A percentile compares a stretch with the other conserved stretches of the same genome.
phyloP scores from a whole-genome alignment of 2,329 filamentous ascomycete genomes.

The Ascochyta viciae-villosae region DNA sequence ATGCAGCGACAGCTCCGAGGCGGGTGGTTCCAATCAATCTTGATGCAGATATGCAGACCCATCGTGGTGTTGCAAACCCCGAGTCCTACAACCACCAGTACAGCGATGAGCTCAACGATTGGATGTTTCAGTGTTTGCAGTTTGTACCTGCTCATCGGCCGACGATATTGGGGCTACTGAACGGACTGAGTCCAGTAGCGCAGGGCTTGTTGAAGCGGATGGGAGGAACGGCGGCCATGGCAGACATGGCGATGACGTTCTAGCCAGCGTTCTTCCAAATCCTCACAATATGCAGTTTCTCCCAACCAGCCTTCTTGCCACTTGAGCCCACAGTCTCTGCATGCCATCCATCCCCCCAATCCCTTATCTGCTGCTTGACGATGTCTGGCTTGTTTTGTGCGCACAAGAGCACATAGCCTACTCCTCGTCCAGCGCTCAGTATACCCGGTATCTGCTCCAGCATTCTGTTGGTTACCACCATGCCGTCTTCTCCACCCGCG shows the following conservation, averaged over 20 bases:
- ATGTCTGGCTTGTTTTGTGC: conserved; percentile 84
- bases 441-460: conserved; percentile 71
- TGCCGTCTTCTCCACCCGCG: conserved; percentile 86
- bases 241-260: conserved; percentile 30
- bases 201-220: conserved; percentile 23
- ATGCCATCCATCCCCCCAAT: conserved; percentile 70
- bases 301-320: conserved; percentile 90
- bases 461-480: conserved; percentile 88
- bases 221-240: conserved; percentile 24
- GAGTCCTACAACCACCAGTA: conserved; percentile 24
- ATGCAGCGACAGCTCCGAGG: conserved; percentile 27
- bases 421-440: conserved; percentile 69
- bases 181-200: conserved; percentile 22
- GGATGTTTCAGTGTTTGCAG: conserved; percentile 33
- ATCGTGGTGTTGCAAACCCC: neutral
- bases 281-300: conserved; percentile 87
- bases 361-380: conserved; percentile 69
- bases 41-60: conserved; percentile 20
- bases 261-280: conserved; percentile 68
- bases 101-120: conserved; percentile 34
- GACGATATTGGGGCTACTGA: conserved; percentile 15
- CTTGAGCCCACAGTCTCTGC: conserved; percentile 81
- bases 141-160: conserved; percentile 16
- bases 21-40: conserved; percentile 33
- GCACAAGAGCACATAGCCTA: conserved; percentile 89